Conservation (phyloP, 2,329 filamentous ascomycete species). For the Cytospora mali region DNA sequence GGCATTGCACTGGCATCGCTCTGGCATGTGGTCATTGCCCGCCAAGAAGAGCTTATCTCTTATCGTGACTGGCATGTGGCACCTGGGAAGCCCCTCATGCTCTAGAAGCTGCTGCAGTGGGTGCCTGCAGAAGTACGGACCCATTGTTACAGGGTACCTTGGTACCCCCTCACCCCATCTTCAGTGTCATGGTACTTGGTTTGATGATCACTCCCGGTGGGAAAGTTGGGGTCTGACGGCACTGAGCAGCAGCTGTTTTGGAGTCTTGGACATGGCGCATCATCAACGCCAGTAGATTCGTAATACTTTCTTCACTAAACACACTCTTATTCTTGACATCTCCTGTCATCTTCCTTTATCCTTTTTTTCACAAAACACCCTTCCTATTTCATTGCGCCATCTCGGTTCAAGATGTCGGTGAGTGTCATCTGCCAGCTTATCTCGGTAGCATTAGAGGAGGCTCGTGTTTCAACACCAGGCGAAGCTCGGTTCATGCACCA, state of each 20-base stretch:
- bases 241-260: not conserved
- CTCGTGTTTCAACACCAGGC: slow-evolving; percentile 20
- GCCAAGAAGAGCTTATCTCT: slow-evolving; percentile 1
- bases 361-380: not conserved
- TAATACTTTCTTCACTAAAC: slow-evolving; percentile 1
- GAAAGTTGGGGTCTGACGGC: too few relatives aligned
- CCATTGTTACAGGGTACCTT: not conserved
- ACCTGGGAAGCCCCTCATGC: not conserved
- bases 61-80: slow-evolving; percentile 8
- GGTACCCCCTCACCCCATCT: not conserved
- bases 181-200: not conserved
- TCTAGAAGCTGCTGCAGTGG: not conserved
- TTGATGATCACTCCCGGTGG: not conserved
- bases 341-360: slow-evolving; percentile 1
- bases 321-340: not conserved
- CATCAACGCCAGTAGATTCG: slow-evolving; percentile 7
- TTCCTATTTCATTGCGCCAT: slow-evolving; percentile 8
- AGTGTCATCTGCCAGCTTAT: slow-evolving; percentile 23
- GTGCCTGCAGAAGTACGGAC: slow-evolving; percentile 14
- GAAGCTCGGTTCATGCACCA: slow-evolving; percentile 28
- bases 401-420: slow-evolving; percentile 29
- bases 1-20: not conserved
- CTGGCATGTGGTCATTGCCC: not conserved
- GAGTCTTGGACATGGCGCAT: not conserved
- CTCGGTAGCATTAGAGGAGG: slow-evolving; percentile 25